Base-by-base conservation (phyloP, 768 basidiomycete species). In the Russula ochroleuca region DNA sequence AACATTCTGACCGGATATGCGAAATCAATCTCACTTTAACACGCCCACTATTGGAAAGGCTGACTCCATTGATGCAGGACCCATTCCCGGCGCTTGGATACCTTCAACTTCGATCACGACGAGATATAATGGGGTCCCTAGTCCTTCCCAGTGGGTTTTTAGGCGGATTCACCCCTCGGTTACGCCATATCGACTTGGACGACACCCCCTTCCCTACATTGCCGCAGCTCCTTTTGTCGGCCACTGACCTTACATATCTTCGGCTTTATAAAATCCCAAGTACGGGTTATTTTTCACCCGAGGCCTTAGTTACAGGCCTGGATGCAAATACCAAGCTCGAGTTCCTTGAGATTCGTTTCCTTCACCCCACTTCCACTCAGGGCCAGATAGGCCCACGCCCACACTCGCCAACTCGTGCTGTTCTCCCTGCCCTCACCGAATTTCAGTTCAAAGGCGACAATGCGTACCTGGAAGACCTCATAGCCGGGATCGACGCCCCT, bases 21-120 rank as follows among this genome's bases (percentile, higher is more conserved):
- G 53, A 65, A 37, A 61, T 65, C 64, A 65, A 61, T n/a, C 58
- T 65, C 52, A 61, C 54, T 0, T 15, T 65, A 17, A 65, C 64
- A 14, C 47, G 53, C 23, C 38, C 59, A 2, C 41, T 65, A 5
- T 15, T 61, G 17, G 59, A 49, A 43, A 61, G 57, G 25, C 15
- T 61, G 33, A n/a, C 54, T 4, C 33, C 54, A 1, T 31, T 61
- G 23, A 58, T 57, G 25, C 53, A 51, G 53, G 48, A 50, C 1
- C 48, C 54, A 35, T 60, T 57, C 37, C 64, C 59, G 0, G n/a
- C 4, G 9, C 41, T 65, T 1, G 45, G 57, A 33, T 35, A 50
- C 25, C 58, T 65, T 45, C 48, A 48, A 21, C 59, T 61, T 15
- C 49, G 48, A 5, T 55, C 54, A 5, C 59, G 53, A 5, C 59